phyloP scores from a whole-genome alignment of 2,329 filamentous ascomycete species.

The Fusarium siculi region DNA sequence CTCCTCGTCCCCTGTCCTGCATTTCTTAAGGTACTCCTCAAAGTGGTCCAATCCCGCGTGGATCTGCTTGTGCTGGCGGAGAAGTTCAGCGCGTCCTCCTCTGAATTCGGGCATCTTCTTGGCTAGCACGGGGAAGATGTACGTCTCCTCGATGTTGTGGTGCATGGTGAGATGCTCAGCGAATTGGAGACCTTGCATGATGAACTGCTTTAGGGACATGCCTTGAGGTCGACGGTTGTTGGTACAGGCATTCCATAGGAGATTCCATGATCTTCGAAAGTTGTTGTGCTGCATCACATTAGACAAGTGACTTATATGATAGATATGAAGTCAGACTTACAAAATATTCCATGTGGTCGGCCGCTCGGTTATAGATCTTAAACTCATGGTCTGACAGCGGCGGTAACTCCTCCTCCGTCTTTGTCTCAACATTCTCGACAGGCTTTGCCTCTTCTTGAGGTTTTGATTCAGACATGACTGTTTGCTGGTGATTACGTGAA shows the following conservation, averaged over 20 bases:
- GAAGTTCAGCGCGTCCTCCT: slow-evolving; percentile 63
- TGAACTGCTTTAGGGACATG: slow-evolving; percentile 75
- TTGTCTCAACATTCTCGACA: slow-evolving; percentile 7
- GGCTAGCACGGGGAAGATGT: slow-evolving; percentile 83
- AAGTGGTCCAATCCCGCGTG: slow-evolving; percentile 78
- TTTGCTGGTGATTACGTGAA: slow-evolving; percentile 3
- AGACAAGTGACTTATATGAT: not conserved
- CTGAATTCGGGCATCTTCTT: slow-evolving; percentile 82
- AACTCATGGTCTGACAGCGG: slow-evolving; percentile 75
- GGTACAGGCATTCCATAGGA: slow-evolving; percentile 73
- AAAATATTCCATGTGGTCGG: slow-evolving; percentile 79
- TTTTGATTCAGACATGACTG: slow-evolving; percentile 31
- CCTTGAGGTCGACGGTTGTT: slow-evolving; percentile 67
- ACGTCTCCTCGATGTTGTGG: slow-evolving; percentile 83
- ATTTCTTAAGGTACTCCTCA: slow-evolving; percentile 71
- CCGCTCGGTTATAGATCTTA: slow-evolving; percentile 75
- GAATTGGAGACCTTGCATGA: slow-evolving; percentile 76
- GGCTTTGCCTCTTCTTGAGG: slow-evolving; percentile 11
- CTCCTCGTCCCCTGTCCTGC: slow-evolving; percentile 70
- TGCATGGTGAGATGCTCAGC: slow-evolving; percentile 76
- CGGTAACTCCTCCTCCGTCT: slow-evolving; percentile 56
- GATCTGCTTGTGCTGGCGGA: slow-evolving; percentile 81
- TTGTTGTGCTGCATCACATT: slow-evolving; percentile 70
- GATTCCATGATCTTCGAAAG: slow-evolving; percentile 79
- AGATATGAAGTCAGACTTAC: slow-evolving; percentile 53